phyloP scores from a whole-genome alignment of 2,329 filamentous ascomycete species.

The Cephalotrichum gorgonifer region DNA sequence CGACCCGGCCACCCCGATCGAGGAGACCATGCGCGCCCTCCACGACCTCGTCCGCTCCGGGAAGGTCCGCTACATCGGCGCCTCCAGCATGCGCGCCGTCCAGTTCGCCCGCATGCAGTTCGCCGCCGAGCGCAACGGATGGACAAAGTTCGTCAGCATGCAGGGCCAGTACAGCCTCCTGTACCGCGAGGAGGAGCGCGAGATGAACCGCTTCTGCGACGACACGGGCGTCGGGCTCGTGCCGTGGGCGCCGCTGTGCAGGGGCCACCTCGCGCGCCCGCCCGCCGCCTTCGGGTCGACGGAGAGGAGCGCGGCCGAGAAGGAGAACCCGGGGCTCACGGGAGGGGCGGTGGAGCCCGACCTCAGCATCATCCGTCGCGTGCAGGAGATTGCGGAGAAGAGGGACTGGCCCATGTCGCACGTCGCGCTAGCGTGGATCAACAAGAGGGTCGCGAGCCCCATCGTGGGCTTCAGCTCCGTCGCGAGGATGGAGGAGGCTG shows the following conservation, averaged over 20 bases:
- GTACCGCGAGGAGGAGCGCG: conserved; percentile 47
- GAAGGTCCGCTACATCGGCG: conserved; percentile 45
- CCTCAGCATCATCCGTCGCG: conserved; percentile 17
- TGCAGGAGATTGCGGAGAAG: conserved; percentile 45
- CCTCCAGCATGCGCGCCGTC: conserved; percentile 36
- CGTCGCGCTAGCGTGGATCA: conserved; percentile 54
- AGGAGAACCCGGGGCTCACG: conserved; percentile 16
- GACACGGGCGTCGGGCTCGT: conserved; percentile 30
- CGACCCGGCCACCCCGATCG: conserved; percentile 36
- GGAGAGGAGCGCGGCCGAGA: conserved; percentile 18
- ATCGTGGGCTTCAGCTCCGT: conserved; percentile 51
- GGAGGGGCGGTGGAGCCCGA: conserved; percentile 22
- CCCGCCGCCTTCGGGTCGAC: conserved; percentile 12
- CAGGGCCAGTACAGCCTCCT: conserved; percentile 43
- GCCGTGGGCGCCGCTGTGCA: conserved; percentile 15
- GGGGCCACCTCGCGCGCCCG: conserved; percentile 18
- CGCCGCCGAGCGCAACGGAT: conserved; percentile 38
- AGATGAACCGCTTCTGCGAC: conserved; percentile 31
- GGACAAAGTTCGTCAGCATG: conserved; percentile 48
- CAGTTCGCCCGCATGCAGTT: conserved; percentile 40
- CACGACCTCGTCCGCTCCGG: conserved; percentile 48
- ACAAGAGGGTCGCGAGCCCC: conserved; percentile 40
- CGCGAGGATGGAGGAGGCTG: conserved; percentile 49
- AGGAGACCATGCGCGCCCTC: conserved; percentile 54
- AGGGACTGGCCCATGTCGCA: conserved; percentile 50